Evolutionary conservation across 1,139 yeast species (phyloP).

Genomic region (Suhomyces bokatorum): DNA sequence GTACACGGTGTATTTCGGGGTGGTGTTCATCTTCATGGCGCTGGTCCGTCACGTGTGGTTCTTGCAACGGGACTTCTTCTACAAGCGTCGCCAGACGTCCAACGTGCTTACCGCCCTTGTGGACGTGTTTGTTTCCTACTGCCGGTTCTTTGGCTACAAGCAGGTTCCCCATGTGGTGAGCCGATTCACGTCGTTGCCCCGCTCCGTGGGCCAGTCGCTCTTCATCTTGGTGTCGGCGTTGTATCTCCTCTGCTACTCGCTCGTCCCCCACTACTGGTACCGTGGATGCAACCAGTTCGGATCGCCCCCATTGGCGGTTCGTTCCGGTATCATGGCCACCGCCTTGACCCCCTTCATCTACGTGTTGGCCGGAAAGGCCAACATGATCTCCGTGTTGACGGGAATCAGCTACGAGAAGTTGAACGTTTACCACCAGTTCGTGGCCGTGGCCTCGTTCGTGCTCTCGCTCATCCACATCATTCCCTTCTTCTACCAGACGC

Average conservation of each 20-base stretch:
- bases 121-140: conserved; percentile 39
- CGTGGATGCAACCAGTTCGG: conserved; percentile 60
- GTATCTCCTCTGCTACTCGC: conserved; percentile 47
- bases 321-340: conserved; percentile 55
- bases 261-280: conserved; percentile 56
- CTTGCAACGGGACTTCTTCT: conserved; percentile 33
- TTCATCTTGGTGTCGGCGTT: conserved; percentile 41
- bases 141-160: conserved; percentile 51
- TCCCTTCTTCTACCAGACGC: conserved; percentile 51
- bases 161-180: conserved; percentile 41
- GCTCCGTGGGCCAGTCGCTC: conserved; percentile 50
- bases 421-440: conserved; percentile 54
- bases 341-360: conserved; percentile 56
- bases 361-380: conserved; percentile 54
- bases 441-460: conserved; percentile 45
- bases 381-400: conserved; percentile 50
- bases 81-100: conserved; percentile 18
- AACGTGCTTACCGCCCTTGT: conserved; percentile 18
- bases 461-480: conserved; percentile 54
- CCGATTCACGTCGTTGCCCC: conserved; percentile 49
- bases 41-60: conserved; percentile 42
- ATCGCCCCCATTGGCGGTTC: conserved; percentile 61
- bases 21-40: conserved; percentile 38
- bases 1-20: conserved; percentile 48
- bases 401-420: conserved; percentile 59